Evolutionary conservation across 768 basidiomycete genomes (phyloP), one percentile per base, ranked within the genome.

Genomic region (Dentipellis fragilis): DNA sequence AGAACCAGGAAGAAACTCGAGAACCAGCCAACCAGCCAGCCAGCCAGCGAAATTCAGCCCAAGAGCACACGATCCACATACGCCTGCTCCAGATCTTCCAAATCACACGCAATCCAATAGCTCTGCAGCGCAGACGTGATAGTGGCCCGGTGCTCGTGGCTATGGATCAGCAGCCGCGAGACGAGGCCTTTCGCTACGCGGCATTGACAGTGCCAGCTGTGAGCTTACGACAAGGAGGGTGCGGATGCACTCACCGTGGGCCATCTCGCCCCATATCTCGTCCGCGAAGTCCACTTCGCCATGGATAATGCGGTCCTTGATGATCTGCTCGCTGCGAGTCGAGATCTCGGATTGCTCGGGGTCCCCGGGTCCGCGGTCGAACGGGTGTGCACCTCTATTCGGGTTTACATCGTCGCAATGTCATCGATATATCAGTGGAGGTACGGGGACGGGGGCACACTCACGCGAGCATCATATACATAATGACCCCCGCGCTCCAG

Each of bases 401-500:
- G 37, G 34, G 56, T 29, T 47, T 16, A 52, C 57, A 34, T 49
- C 29, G 10, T 21, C 17, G 16, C 1, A 35, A 9, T 10, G 0
- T 35, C 55, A 49, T n/a, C n/a, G n/a, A n/a, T n/a, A n/a, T n/a
- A n/a, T 29, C 51, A 55, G 52, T 40, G 19, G 21, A 0, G 29
- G 21, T 16, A 14, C 50, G 47, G 40, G 17, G n/a, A 21, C 34
- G 6, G 17, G n/a, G 29, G 34, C 1, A 42, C 40, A 76, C 87
- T 58, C 71, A 92, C 90, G 80, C 78, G 50, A 93, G 72, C 88
- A 92, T 92, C 55, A 89, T 82, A 59, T 84, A 91, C 52, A 92
- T 69, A 52, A 88, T 82, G 5, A 91, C 79, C 5, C 90, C 90
- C 11, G 85, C 80, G 61, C 89, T 90, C 90, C 90, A 93, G 63